These are phyloP conservation scores for Fonsecaea erecta DNA, from an alignment of 2,329 filamentous ascomycete species.

Conservation along the genomic window DNA sequence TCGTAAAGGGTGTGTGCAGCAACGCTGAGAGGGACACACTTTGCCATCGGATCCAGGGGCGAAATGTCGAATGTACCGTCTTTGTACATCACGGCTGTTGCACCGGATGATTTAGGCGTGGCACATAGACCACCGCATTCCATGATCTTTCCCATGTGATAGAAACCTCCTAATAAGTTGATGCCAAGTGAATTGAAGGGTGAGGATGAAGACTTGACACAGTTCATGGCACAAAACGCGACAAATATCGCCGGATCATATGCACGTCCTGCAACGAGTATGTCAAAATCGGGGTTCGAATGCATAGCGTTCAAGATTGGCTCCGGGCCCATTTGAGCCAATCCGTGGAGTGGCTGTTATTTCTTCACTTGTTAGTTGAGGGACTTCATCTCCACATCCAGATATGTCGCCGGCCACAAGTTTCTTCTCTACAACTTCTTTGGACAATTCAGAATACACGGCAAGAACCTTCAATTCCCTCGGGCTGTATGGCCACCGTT, in stretches of 20 bases:
- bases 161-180: conserved; percentile 45
- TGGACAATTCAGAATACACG: conserved; percentile 49
- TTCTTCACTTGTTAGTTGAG: conserved; percentile 45
- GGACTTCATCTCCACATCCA: conserved; percentile 46
- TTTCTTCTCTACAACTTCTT: conserved; percentile 41
- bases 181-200: conserved; percentile 26
- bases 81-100: conserved; percentile 50
- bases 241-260: conserved; percentile 51
- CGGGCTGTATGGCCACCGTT: background rate
- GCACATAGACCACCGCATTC: conserved; percentile 58
- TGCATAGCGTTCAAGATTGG: conserved; percentile 52
- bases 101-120: conserved; percentile 52
- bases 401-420: conserved; percentile 43
- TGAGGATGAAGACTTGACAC: background rate
- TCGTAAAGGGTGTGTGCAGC: conserved; percentile 62
- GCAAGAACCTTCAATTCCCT: conserved; percentile 38
- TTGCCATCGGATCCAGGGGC: conserved; percentile 46
- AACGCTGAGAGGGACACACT: conserved; percentile 56
- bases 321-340: conserved; percentile 54
- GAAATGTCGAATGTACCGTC: conserved; percentile 54
- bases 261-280: conserved; percentile 55
- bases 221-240: conserved; percentile 45
- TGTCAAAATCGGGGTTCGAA: conserved; percentile 48
- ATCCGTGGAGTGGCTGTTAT: conserved; percentile 47
- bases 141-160: conserved; percentile 62